Base-by-base conservation (phyloP, 805 yeast species). In the Wickerhamiella spandovensis region DNA sequence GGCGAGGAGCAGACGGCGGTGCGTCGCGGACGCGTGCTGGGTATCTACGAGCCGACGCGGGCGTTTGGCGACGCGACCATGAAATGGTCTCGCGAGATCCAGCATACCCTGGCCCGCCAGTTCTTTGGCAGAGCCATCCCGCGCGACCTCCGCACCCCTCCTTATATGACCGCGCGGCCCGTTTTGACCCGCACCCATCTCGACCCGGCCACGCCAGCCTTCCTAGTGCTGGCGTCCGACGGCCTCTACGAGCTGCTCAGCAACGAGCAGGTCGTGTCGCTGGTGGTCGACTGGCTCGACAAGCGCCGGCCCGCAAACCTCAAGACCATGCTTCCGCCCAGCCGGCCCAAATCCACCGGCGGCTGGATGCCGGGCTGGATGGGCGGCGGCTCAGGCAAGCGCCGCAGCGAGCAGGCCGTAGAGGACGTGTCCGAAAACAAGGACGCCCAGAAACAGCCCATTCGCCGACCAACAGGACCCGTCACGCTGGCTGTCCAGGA, bases 41-140 rank as follows among this genome's bases (percentile, higher is more conserved):
- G 98, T 0, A 79, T 92, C 10, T 74, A 92, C 54, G 97, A 92
- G 66, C 98, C 98, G 13, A 79, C 95, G 0, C 74, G 98, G 60
- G 95, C 97, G 1, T 92, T 92, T 71, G 98, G 98, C 46, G 98
- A 92, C 66, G 95, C 95, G 52, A 76, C 96, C 54, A 92, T 87
- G 64, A 92, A 92, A 63, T 75, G 95, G 72, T 78, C 88, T 30
- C 71, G 72, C 37, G 78, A 81, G 21, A 75, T 86, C 51, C 97
- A 94, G 60, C 82, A 82, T 46, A 69, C 74, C 51, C 73, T 84
- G 22, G 81, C 85, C 58, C 74, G 81, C 54, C 81, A 80, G 58
- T 81, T 88, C 57, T 89, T 90, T 63, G 94, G 95, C 35, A 76
- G 90, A 62, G 68, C 76, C 51, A 59, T 68, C 17, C 76, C 84